Evolutionary conservation across 768 basidiomycete species (phyloP).

Genomic region (Trametes elegans): DNA sequence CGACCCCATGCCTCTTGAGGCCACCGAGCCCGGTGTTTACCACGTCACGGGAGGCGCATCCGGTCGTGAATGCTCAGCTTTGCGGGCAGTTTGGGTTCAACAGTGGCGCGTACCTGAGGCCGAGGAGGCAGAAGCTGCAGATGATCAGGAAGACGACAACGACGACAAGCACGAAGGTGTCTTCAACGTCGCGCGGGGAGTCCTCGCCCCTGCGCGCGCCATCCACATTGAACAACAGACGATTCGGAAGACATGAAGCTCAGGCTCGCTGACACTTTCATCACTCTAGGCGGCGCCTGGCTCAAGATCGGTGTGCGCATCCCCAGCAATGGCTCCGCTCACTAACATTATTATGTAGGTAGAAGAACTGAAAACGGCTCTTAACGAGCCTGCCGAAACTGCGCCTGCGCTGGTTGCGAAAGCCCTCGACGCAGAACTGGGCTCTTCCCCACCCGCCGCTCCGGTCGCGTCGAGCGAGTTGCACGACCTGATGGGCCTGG

Average conservation of each 20-base stretch:
- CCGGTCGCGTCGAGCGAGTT: slow-evolving; percentile 43
- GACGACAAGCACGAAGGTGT: slow-evolving; percentile 91
- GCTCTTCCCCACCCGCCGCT: slow-evolving; percentile 32
- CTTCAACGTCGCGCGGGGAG: slow-evolving; percentile 97
- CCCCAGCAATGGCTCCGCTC: background rate
- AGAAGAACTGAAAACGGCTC: slow-evolving; percentile 85
- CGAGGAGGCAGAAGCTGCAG: slow-evolving; percentile 49
- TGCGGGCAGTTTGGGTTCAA: too few species aligned
- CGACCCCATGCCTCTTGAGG: too few species aligned
- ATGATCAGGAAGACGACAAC: slow-evolving; percentile 58
- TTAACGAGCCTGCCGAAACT: slow-evolving; percentile 54
- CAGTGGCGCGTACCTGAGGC: too few species aligned
- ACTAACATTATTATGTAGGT: slow-evolving; percentile 47
- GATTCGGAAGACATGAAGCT: slow-evolving; percentile 64
- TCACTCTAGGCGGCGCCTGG: slow-evolving; percentile 92
- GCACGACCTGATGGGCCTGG: slow-evolving; percentile 81
- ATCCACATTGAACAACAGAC: slow-evolving; percentile 72
- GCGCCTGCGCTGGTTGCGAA: slow-evolving; percentile 72
- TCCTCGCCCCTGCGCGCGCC: slow-evolving; percentile 87
- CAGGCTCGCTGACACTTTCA: slow-evolving; percentile 88
- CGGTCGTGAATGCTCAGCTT: too few species aligned
- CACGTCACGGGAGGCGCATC: too few species aligned
- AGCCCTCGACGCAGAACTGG: slow-evolving; percentile 68
- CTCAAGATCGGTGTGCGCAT: slow-evolving; percentile 80
- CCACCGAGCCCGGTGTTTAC: too few species aligned